Evolutionary conservation across 331 rosid genomes (phyloP), one percentile per base, ranked within the genome.

Genomic region (Acacia concinna): DNA sequence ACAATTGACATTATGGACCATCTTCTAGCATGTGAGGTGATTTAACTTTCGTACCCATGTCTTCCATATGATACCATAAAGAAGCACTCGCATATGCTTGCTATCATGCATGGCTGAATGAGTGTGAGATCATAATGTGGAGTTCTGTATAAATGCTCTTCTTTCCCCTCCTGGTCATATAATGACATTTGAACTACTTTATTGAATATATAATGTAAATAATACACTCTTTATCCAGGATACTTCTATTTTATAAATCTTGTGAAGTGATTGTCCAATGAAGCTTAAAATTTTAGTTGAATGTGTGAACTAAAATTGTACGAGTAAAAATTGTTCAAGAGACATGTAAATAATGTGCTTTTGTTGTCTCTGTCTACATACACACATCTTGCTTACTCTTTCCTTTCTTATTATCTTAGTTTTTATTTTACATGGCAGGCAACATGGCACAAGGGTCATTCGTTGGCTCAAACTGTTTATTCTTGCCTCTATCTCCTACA

Each of bases 361-460:
- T 52, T 57, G 32, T 71, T 75, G 47, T 38, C 62, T 65, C 9
- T 82, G 41, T 63, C 47, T 4, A 11, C 65, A 59, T 56, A 12
- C 34, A 8, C 49, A 44, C 8, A 4, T 75, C 49, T 47, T 57
- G 68, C 25, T 57, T 57, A 49, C 71, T 41, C 70, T 68, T 83
- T 81, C 77, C 62, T 83, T 81, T 76, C 62, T 75, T 15, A 23
- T 85, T 72, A 71, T 51, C 75, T 71, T 78, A 83, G 79, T 18
- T 78, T 54, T 70, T 76, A 63, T 83, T 81, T 82, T 69, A 71
- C 67, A 40, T 86, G 85, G 86, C 97, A 95, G 99, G 99, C 98
- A 28, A 95, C 99, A 84, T 95, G 99, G 99, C 99, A 95, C 92
- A 91, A 87, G 92, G 99, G 99, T 83, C 99, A 95, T 83, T 93